phyloP scores from a whole-genome alignment of 192 early-diverging fungal species.

The Gigaspora rosea region DNA sequence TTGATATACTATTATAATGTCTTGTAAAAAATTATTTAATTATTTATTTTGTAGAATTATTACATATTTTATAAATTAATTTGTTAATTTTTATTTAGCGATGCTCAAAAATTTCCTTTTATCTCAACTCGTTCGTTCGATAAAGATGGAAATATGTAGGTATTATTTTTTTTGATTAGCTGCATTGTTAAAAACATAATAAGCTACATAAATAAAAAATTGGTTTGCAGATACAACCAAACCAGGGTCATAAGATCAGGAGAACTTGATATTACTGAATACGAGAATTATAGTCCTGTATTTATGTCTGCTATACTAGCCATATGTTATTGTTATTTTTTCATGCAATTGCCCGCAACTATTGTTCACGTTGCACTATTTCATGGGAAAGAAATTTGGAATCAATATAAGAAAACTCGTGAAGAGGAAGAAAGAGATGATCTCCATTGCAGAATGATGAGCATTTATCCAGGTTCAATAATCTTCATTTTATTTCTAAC shows the following conservation, averaged over 20 bases:
- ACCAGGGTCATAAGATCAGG: too few relatives aligned
- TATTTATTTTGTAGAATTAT: not conserved
- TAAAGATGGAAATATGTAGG: too few relatives aligned
- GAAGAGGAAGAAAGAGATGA: not conserved
- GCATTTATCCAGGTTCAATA: not conserved
- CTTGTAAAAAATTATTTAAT: not conserved
- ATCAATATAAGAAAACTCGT: too few relatives aligned
- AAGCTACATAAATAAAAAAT: too few relatives aligned
- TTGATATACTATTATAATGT: not conserved
- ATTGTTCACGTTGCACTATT: too few relatives aligned
- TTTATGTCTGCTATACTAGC: too few relatives aligned
- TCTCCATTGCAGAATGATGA: slow-evolving; percentile 32
- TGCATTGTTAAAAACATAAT: too few relatives aligned
- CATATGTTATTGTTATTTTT: slow-evolving; percentile 36
- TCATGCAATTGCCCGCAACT: slow-evolving; percentile 39
- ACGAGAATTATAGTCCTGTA: too few relatives aligned
- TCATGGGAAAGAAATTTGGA: too few relatives aligned
- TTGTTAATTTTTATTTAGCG: not conserved
- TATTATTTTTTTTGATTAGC: too few relatives aligned
- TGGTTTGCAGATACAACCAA: slow-evolving; percentile 25
- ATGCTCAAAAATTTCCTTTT: slow-evolving; percentile 8
- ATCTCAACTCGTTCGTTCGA: not conserved
- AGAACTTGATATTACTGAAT: too few relatives aligned
- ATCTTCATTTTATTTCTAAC: not conserved
- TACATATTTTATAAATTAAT: not conserved